phyloP scores from a whole-genome alignment of 768 basidiomycete species.

The Auricularia sp. region DNA sequence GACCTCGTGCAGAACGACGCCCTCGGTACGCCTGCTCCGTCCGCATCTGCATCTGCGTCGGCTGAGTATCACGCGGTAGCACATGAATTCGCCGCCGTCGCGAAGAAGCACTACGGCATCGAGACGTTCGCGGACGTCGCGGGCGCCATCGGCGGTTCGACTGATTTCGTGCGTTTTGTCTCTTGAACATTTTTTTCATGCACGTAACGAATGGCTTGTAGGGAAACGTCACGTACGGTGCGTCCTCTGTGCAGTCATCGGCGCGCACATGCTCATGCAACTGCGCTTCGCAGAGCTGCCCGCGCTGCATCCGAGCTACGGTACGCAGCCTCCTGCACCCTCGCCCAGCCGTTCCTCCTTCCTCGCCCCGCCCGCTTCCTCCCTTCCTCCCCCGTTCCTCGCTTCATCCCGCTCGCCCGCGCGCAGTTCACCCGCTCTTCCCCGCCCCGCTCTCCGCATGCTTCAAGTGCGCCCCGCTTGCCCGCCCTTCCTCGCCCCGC shows the following conservation, averaged over 20 bases:
- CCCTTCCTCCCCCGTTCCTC: too few relatives aligned
- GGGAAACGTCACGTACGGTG: slow-evolving; percentile 73
- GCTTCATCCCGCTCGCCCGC: too few relatives aligned
- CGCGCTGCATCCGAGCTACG: slow-evolving; percentile 64
- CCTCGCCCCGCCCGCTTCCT: not conserved
- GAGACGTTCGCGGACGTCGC: slow-evolving; percentile 44
- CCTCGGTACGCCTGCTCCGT: slow-evolving; percentile 30
- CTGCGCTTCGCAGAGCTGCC: slow-evolving; percentile 35
- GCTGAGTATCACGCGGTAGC: slow-evolving; percentile 26
- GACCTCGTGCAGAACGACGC: slow-evolving; percentile 63
- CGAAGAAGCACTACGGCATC: slow-evolving; percentile 43
- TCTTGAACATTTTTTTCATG: not conserved
- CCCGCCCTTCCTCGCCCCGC: too few relatives aligned
- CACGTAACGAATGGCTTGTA: slow-evolving; percentile 14
- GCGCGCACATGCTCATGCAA: not conserved
- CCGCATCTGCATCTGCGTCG: too few relatives aligned
- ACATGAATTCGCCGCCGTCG: slow-evolving; percentile 51
- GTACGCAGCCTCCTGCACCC: slow-evolving; percentile 20
- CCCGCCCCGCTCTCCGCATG: too few relatives aligned
- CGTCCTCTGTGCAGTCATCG: not conserved
- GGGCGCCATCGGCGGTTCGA: slow-evolving; percentile 68
- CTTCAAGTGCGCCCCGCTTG: too few relatives aligned
- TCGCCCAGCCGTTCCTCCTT: not conserved
- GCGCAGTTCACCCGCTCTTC: too few relatives aligned
- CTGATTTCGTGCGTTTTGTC: slow-evolving; percentile 58